These are phyloP conservation scores for Aspergillus clavatus DNA, from an alignment of 2,329 filamentous ascomycete genomes.

Conservation along the genomic window DNA sequence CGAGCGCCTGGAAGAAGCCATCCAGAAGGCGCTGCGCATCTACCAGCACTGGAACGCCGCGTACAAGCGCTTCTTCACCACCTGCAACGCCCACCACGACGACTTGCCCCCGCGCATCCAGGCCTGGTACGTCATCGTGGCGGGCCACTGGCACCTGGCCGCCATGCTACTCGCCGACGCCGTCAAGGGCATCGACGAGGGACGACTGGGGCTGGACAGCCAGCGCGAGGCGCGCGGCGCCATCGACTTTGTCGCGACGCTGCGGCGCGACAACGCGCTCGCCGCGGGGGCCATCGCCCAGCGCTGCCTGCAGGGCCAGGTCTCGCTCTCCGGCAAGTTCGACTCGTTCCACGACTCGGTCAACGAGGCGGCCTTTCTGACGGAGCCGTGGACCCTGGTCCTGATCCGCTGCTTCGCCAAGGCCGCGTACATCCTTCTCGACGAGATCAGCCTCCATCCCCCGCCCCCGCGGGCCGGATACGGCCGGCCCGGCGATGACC, in stretches of 20 bases:
- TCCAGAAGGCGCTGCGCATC: constrained; percentile 47
- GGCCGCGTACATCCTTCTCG: constrained; percentile 41
- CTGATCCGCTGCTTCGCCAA: constrained; percentile 51
- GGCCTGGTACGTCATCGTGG: constrained; percentile 57
- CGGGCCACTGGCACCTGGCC: constrained; percentile 56
- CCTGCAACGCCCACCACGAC: constrained; percentile 49
- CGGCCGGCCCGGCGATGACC: background rate
- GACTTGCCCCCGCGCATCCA: constrained; percentile 50
- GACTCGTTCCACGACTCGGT: constrained; percentile 50
- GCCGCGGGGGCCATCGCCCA: constrained; percentile 48
- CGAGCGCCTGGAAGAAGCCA: constrained; percentile 45
- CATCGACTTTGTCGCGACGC: constrained; percentile 33
- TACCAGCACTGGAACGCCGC: constrained; percentile 53
- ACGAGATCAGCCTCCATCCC: constrained; percentile 16
- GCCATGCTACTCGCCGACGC: constrained; percentile 53
- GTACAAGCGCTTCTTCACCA: constrained; percentile 50
- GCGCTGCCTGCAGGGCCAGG: constrained; percentile 39
- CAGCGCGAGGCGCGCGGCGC: constrained; percentile 23
- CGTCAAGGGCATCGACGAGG: constrained; percentile 47
- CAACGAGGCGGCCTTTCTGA: constrained; percentile 53
- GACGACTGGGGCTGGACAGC: constrained; percentile 5
- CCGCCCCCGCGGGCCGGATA: background rate
- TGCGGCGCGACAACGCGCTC: constrained; percentile 43
- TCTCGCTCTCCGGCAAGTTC: constrained; percentile 1
- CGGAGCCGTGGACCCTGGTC: constrained; percentile 57